Conservation (phyloP, 306 rosid species). For the Casuarina equisetifolia region DNA sequence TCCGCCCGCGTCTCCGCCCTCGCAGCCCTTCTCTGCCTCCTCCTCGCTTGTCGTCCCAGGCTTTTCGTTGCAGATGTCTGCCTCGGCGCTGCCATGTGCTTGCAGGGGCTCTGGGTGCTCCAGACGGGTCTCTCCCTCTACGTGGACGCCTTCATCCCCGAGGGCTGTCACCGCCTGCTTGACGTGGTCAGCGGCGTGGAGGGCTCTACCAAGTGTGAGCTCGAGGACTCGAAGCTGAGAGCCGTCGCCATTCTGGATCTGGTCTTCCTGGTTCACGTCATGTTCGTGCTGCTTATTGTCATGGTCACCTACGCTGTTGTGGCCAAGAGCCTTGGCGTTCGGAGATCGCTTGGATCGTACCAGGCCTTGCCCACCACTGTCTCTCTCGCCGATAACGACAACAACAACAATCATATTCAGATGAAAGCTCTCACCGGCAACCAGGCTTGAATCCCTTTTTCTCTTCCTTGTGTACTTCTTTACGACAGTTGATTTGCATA, state of each 20-base stretch:
- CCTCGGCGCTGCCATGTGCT: constrained; percentile 54
- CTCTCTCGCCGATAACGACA: constrained; percentile 47
- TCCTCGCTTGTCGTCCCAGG: constrained; percentile 61
- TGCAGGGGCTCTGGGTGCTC: constrained; percentile 77
- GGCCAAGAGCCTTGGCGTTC: constrained; percentile 43
- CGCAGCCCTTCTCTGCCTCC: constrained; percentile 45
- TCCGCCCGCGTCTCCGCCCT: constrained; percentile 53
- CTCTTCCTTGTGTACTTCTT: background rate
- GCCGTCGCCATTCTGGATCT: constrained; percentile 84
- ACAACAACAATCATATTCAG: constrained; percentile 62
- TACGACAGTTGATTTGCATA: background rate
- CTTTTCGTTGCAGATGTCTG: constrained; percentile 70
- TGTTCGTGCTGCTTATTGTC: constrained; percentile 55
- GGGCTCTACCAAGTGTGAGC: constrained; percentile 88
- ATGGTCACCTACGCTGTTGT: constrained; percentile 50
- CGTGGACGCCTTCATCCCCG: constrained; percentile 85
- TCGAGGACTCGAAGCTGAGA: constrained; percentile 72
- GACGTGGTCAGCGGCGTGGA: constrained; percentile 72
- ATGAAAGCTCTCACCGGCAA: constrained; percentile 89
- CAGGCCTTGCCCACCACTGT: constrained; percentile 62
- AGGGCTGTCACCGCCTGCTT: constrained; percentile 83
- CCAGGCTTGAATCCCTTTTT: constrained; percentile 62
- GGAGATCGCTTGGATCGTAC: constrained; percentile 63
- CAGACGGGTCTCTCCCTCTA: constrained; percentile 85
- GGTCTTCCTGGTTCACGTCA: constrained; percentile 57